A percentile compares a stretch with the other conserved stretches of the same genome.
Conservation (phyloP, 2,329 filamentous ascomycete genomes). For the Aureobasidium melanogenum region DNA sequence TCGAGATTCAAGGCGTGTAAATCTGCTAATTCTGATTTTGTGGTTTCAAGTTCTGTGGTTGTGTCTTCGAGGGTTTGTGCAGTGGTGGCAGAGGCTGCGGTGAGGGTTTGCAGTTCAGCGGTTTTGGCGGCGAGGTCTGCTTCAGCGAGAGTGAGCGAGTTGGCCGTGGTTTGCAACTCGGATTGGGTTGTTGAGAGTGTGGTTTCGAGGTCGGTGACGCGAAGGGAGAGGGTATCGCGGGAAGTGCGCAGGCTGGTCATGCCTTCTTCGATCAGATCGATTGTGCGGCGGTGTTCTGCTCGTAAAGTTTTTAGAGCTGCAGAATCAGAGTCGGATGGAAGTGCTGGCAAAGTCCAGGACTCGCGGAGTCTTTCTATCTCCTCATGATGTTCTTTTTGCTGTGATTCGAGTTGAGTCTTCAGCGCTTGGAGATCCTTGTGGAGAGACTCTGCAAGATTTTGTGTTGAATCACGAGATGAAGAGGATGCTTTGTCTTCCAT, state of each 20-base stretch:
- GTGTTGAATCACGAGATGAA: background rate
- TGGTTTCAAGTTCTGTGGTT: slow-evolving; percentile 15
- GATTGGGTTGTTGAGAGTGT: slow-evolving; percentile 14
- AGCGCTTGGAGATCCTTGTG: background rate
- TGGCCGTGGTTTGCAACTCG: background rate
- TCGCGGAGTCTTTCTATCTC: background rate
- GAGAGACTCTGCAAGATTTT: slow-evolving; percentile 1
- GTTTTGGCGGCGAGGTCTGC: slow-evolving; percentile 15
- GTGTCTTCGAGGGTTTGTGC: background rate
- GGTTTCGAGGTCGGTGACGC: slow-evolving; percentile 15
- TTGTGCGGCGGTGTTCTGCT: background rate
- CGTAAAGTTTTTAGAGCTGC: background rate
- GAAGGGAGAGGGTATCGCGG: background rate
- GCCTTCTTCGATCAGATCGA: slow-evolving; percentile 4
- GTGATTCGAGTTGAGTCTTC: background rate
- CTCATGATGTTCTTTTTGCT: background rate
- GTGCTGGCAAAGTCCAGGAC: background rate
- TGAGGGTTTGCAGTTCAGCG: background rate
- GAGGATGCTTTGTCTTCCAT: background rate
- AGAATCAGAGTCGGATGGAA: background rate
- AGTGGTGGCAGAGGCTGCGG: background rate
- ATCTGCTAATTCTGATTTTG: slow-evolving; percentile 18
- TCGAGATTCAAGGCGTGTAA: slow-evolving; percentile 14
- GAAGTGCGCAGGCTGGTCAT: slow-evolving; percentile 2
- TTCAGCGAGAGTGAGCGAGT: slow-evolving; percentile 15